phyloP scores from a whole-genome alignment of 1,284 basidiomycete genomes.

The Ceraceosorus bombacis region DNA sequence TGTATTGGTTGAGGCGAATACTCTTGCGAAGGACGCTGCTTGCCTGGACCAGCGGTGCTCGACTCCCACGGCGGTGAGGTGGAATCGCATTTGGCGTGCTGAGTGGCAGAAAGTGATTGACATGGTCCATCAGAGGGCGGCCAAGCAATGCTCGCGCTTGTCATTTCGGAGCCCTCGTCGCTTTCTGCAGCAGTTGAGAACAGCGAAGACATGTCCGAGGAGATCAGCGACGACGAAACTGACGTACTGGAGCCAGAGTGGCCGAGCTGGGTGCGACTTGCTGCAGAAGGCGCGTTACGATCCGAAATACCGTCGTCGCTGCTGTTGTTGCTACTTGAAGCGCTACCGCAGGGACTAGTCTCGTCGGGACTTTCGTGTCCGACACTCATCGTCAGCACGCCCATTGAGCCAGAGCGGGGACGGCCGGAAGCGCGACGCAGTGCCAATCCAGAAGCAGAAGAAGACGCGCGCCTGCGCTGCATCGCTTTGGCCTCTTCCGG shows the following conservation, averaged over 20 bases:
- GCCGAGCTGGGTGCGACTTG: background rate
- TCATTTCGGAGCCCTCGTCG: background rate
- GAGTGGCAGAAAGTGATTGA: too few species aligned
- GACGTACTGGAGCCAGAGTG: conserved; percentile 27
- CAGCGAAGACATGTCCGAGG: conserved; percentile 16
- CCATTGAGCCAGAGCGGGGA: conserved; percentile 24
- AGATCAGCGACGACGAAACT: conserved; percentile 21
- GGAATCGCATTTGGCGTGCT: too few species aligned
- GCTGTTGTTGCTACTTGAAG: conserved; percentile 1
- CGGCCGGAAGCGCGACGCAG: conserved; percentile 9
- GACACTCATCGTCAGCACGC: conserved; percentile 21
- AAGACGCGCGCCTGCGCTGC: conserved; percentile 13
- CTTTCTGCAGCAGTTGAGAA: conserved; percentile 13
- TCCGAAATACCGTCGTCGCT: conserved; percentile 5
- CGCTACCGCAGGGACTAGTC: too few species aligned
- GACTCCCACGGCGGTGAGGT: too few species aligned
- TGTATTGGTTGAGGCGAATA: conserved; percentile 29
- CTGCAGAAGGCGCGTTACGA: background rate
- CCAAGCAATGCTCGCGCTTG: background rate
- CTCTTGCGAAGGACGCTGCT: background rate
- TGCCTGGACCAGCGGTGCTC: background rate
- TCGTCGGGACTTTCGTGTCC: background rate
- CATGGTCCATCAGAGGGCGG: too few species aligned
- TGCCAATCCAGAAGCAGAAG: conserved; percentile 11
- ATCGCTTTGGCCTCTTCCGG: conserved; percentile 21